Base-by-base conservation (phyloP, 2,329 filamentous ascomycete species). In the Botrytis hyacinthi region DNA sequence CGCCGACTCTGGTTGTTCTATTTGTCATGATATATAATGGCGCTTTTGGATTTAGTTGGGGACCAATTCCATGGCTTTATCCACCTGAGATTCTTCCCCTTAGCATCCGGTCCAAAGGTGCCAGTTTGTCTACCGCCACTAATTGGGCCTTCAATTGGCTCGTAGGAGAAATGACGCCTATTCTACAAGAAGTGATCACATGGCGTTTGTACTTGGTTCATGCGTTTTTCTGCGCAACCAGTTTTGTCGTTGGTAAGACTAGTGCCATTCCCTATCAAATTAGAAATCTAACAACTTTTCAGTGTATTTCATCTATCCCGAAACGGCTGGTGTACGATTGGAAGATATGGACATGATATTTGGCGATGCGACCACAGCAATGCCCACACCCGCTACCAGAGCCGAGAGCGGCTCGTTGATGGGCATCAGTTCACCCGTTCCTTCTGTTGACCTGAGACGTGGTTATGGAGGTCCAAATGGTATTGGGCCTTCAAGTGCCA, bases 101-200 rank as follows among this genome's bases (percentile, higher is more conserved):
- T 75, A 98, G 94, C 85, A 98, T 98, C 81, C 91, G 96, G 79
- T 97, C 95, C 74, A 98, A 98, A 86, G 96, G 96, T 75, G 95
- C 96, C 71, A 97, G 94, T 87, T 84, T 99, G 81, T 98, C 95
- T 75, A 98, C 96, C 2, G 96, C 96, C 29, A 91, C 95, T 46
- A 99, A 99, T 81, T 99, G 96, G 96, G 94, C 95, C 1, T 97
- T 96, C 84, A 99, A 99, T 84, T 99, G 94, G 93, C 86, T 98
- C 40, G 96, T 98, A 5, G 96, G 96, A 77, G 93, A 97, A 83
- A 89, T 98, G 86, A 99, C 96, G 0, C 96, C 96, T 2, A 90
- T 98, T 72, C 85, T 98, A 74, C 95, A 99, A 82, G 93, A 96
- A 79, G 90, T 88, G 83, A 98, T 99, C 79, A 89, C 92, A 79